Conservation (phyloP, 164 flowering plant genomes). For the Umbilicus rupestris region DNA sequence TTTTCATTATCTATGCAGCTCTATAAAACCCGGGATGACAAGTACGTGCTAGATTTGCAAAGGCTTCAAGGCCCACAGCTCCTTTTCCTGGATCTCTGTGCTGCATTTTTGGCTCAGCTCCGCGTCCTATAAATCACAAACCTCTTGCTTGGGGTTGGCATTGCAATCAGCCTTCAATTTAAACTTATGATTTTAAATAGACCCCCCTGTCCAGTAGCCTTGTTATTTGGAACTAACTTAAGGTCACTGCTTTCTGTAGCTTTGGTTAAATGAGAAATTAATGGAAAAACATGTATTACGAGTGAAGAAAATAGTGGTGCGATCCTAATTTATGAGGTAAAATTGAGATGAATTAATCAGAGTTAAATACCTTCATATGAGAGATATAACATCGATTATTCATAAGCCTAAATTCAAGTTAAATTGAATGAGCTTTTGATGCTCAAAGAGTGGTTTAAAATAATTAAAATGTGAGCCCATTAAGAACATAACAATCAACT, state of each 20-base stretch:
- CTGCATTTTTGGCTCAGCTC: constrained; percentile 69
- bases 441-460: too few relatives aligned
- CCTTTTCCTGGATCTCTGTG: constrained; percentile 63
- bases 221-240: background rate
- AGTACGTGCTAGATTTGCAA: constrained; percentile 62
- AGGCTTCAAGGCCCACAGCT: constrained; percentile 64
- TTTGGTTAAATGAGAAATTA: background rate
- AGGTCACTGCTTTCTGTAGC: background rate
- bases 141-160: background rate
- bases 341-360: too few relatives aligned
- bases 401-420: too few relatives aligned
- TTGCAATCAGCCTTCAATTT: background rate
- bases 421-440: too few relatives aligned
- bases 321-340: too few relatives aligned
- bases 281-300: too few relatives aligned
- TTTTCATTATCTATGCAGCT: constrained; percentile 25
- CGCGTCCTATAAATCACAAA: constrained; percentile 30
- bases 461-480: too few relatives aligned
- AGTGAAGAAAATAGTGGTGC: too few relatives aligned
- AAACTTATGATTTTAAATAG: background rate
- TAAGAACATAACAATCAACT: too few relatives aligned
- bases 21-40: constrained; percentile 60
- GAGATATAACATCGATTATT: too few relatives aligned
- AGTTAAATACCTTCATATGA: too few relatives aligned
- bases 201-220: background rate